These are phyloP conservation scores for Boletus coccyginus DNA, from an alignment of 768 basidiomycete genomes.

Conservation along the genomic window DNA sequence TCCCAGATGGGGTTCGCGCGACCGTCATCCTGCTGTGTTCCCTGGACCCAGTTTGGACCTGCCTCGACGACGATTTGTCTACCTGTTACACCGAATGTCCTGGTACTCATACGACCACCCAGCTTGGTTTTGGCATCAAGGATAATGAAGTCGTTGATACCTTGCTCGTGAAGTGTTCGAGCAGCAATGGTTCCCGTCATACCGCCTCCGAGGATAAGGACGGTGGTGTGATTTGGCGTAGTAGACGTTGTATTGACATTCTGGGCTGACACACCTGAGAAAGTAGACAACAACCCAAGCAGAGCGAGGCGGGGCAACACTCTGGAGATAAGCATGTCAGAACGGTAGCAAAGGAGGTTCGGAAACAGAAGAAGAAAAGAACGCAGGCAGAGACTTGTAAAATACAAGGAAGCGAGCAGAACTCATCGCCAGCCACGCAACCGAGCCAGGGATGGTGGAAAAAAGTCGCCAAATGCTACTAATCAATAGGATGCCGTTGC, in stretches of 20 bases:
- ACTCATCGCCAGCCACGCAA: background rate
- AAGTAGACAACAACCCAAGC: conserved; percentile 1
- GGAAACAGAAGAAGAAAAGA: background rate
- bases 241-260: background rate
- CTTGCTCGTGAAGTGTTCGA: conserved; percentile 50
- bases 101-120: conserved; percentile 58
- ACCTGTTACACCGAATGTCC: conserved; percentile 39
- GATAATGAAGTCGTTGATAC: conserved; percentile 55
- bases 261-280: conserved; percentile 3
- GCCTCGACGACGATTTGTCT: conserved; percentile 47
- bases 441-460: no score
- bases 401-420: background rate
- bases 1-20: conserved; percentile 58
- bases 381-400: background rate
- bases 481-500: background rate
- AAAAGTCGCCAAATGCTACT: background rate
- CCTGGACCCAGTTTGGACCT: conserved; percentile 64
- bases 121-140: conserved; percentile 59
- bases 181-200: conserved; percentile 67
- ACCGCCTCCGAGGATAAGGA: conserved; percentile 66
- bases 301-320: background rate
- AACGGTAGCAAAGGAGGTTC: background rate
- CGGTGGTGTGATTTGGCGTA: conserved; percentile 24
- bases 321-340: conserved; percentile 13
- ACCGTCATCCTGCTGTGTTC: conserved; percentile 46